These are phyloP conservation scores for Eucalyptus erythrocorys DNA, from an alignment of 345 rosid genomes.

Conservation along the genomic window DNA sequence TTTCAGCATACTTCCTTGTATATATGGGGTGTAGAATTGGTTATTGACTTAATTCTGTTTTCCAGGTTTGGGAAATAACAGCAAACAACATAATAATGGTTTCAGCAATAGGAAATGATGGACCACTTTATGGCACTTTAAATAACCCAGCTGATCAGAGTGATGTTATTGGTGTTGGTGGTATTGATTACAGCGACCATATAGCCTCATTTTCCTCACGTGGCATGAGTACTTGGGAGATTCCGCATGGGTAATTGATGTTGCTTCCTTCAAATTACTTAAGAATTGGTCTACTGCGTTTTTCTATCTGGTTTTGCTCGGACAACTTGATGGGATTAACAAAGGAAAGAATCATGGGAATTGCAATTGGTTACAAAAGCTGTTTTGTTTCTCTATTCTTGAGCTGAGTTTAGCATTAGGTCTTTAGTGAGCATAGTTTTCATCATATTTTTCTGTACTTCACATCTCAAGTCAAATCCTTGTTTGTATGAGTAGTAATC, in stretches of 20 bases:
- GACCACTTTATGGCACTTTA: conserved; percentile 93
- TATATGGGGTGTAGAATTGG: neutral
- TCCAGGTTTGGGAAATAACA: conserved; percentile 98
- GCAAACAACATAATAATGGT: conserved; percentile 98
- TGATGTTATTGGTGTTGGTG: conserved; percentile 99
- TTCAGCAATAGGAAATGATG: conserved; percentile 99
- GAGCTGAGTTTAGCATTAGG: neutral
- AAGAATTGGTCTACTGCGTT: neutral
- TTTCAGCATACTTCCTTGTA: neutral
- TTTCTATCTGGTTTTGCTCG: neutral
- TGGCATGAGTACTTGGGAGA: conserved; percentile 99
- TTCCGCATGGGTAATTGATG: conserved; percentile 85
- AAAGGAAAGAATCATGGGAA: neutral
- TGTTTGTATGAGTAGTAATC: neutral
- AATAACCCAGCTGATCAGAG: conserved; percentile 99
- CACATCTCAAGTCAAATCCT: neutral
- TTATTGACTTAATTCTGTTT: neutral
- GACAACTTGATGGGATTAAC: neutral
- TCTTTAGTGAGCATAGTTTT: neutral
- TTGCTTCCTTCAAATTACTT: neutral
- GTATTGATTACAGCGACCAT: conserved; percentile 92
- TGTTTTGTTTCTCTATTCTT: neutral
- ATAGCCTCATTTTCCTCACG: conserved; percentile 98
- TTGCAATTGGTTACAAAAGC: neutral
- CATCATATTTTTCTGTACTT: neutral